Evolutionary conservation across 208 protist species (phyloP), one percentile per base, ranked within the genome.

Genomic region (Phytomonas francai): DNA sequence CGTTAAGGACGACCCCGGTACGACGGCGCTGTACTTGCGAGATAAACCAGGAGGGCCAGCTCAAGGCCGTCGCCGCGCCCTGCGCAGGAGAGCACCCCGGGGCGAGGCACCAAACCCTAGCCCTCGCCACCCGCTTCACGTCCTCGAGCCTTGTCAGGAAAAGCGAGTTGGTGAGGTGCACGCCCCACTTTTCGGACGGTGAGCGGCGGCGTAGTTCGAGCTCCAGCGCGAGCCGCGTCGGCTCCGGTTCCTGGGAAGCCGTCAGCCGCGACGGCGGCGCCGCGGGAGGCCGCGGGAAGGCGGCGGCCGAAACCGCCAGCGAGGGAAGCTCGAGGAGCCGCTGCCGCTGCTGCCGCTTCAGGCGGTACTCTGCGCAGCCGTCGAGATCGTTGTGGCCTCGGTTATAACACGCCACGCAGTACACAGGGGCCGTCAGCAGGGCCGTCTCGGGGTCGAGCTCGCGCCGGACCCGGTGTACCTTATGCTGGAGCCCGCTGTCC

Each of bases 401-500:
- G 63, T 81, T 89, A 59, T 80, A 95, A 68, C 90, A 95, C 16
- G 74, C 83, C 9, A 64, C 45, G 72, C 89, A 94, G 81, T 84
- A 94, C 33, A 70, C 67, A 32, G 79, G 69, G 0, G 84, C 83
- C 11, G 83, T 86, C 49, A 95, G 67, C 49, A 83, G 57, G 30
- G 68, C 45, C 59, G 86, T 92, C 62, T 95, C 86, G 7, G 68
- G 72, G 59, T 95, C 89, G 25, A 93, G 70, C 77, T 95, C 85
- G 14, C 87, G 70, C 12, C 90, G 87, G 34, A 92, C 68, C 68
- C 90, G 87, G 61, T 95, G 90, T 19, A 95, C 73, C 68, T 93
- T 95, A 74, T 95, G 87, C 77, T 95, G 90, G 65, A 95, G 70
- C 25, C 79, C 71, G 67, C 79, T 85, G 31, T 89, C 87, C 3